Percentiles rank a stretch among this genome's conserved stretches.
These are phyloP conservation scores for Bruguiera gymnorhiza DNA, from an alignment of 345 rosid genomes.

Conservation along the genomic window DNA sequence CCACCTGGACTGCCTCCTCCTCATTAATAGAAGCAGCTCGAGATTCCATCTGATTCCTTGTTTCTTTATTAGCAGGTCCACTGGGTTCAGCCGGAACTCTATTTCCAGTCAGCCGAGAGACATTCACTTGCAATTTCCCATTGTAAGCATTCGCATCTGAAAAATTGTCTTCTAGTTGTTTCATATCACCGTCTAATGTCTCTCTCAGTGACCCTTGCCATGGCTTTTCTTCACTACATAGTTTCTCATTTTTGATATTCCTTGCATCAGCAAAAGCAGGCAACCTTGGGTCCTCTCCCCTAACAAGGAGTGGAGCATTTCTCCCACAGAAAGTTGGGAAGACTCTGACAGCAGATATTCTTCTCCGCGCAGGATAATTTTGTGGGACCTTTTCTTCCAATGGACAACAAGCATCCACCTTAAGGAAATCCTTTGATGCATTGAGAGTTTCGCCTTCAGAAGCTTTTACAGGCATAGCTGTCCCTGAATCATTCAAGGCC, in stretches of 20 bases:
- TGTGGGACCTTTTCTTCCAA: constrained; percentile 8
- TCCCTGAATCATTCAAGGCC: background rate
- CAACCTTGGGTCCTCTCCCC: constrained; percentile 15
- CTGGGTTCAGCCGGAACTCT: constrained; percentile 22
- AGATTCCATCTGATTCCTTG: constrained; percentile 17
- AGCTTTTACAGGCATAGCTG: constrained; percentile 9
- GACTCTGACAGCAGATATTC: constrained; percentile 43
- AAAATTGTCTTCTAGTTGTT: constrained; percentile 18
- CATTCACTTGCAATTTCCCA: constrained; percentile 6
- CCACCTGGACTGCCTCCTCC: constrained; percentile 10
- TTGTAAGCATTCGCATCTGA: constrained; percentile 6
- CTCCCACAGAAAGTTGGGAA: constrained; percentile 54
- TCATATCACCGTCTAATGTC: constrained; percentile 17
- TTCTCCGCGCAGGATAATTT: constrained; percentile 47
- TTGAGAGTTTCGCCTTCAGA: constrained; percentile 8
- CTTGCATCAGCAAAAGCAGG: constrained; percentile 8
- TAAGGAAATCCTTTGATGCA: constrained; percentile 9
- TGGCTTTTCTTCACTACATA: constrained; percentile 13
- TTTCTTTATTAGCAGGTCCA: constrained; percentile 9
- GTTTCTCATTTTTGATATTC: constrained; percentile 22
- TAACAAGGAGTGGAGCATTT: constrained; percentile 26
- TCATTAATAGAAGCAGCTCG: constrained; percentile 17
- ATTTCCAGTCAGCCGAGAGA: background rate
- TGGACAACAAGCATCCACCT: constrained; percentile 14
- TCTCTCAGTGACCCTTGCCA: background rate